A percentile compares a stretch with the other conserved stretches of the same genome.
phyloP scores from a whole-genome alignment of 331 rosid species.

The Malus hybrid region DNA sequence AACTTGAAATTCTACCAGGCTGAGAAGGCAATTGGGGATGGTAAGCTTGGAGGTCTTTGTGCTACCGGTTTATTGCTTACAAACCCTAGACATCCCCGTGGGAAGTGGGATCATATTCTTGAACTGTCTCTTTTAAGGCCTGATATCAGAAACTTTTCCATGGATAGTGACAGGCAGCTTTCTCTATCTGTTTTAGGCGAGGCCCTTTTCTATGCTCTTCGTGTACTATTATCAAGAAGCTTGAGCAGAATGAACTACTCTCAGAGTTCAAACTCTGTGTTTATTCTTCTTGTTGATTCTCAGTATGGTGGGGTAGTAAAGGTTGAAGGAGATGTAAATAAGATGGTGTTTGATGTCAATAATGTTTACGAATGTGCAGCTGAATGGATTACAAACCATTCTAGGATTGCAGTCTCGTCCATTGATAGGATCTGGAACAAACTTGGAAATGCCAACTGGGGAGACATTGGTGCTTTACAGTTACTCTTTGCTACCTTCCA shows the following conservation, averaged over 20 bases:
- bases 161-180: slow-evolving; percentile 47
- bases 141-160: slow-evolving; percentile 54
- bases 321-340: slow-evolving; percentile 91
- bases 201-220: slow-evolving; percentile 80
- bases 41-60: slow-evolving; percentile 77
- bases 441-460: slow-evolving; percentile 96
- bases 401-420: slow-evolving; percentile 75
- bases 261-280: slow-evolving; percentile 53
- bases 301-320: slow-evolving; percentile 88
- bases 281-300: slow-evolving; percentile 80
- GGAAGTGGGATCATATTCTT: slow-evolving; percentile 89
- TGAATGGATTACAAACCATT: slow-evolving; percentile 81
- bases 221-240: slow-evolving; percentile 77
- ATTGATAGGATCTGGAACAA: slow-evolving; percentile 92
- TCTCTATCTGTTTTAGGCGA: slow-evolving; percentile 64
- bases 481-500: slow-evolving; percentile 90
- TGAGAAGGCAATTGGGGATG: slow-evolving; percentile 79
- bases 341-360: slow-evolving; percentile 66
- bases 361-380: slow-evolving; percentile 89
- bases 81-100: slow-evolving; percentile 84
- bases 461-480: slow-evolving; percentile 79
- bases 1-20: slow-evolving; percentile 86
- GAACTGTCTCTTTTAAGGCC: slow-evolving; percentile 77
- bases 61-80: slow-evolving; percentile 74
- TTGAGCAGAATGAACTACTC: slow-evolving; percentile 61